A percentile compares a stretch with the other conserved stretches of the same genome.
phyloP scores from a whole-genome alignment of 1,139 yeast species.

The Starmera stellimalicola region DNA sequence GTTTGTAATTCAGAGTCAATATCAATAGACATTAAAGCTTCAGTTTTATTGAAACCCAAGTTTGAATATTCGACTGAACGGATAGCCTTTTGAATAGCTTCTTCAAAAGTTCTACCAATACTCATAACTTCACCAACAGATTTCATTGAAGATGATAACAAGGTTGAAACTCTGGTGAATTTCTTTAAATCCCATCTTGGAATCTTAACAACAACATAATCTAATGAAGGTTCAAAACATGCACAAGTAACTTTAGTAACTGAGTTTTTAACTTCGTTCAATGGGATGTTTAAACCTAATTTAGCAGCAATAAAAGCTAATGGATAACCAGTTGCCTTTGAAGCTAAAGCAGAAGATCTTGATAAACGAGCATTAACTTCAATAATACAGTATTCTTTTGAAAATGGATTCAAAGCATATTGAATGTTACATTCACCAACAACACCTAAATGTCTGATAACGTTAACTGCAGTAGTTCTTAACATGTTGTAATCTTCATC shows the following conservation, averaged over 20 bases:
- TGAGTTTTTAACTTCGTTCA: constrained; percentile 86
- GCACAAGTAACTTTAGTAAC: constrained; percentile 95
- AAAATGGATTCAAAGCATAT: constrained; percentile 90
- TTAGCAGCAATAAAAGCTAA: constrained; percentile 98
- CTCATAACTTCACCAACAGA: constrained; percentile 99
- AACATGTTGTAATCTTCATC: constrained; percentile 98
- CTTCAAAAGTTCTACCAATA: constrained; percentile 96
- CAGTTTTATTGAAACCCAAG: constrained; percentile 86
- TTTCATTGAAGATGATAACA: constrained; percentile 91
- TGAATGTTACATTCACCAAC: constrained; percentile 99
- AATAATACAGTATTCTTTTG: constrained; percentile 92
- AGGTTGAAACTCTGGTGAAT: constrained; percentile 85
- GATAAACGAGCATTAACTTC: constrained; percentile 98
- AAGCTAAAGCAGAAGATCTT: constrained; percentile 95
- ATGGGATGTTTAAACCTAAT: constrained; percentile 86
- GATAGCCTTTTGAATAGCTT: constrained; percentile 95
- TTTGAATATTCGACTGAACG: constrained; percentile 94
- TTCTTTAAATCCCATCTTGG: constrained; percentile 99
- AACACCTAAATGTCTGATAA: constrained; percentile 95
- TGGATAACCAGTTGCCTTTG: constrained; percentile 98
- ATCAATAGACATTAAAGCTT: constrained; percentile 80
- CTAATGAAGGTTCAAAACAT: constrained; percentile 95
- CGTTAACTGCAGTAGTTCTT: constrained; percentile 95
- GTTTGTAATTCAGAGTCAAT: constrained; percentile 87
- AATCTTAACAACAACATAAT: constrained; percentile 94